Percentiles rank a stretch among this genome's conserved stretches.
phyloP scores from a whole-genome alignment of 768 basidiomycete species.

The Lentinula guzmanii region DNA sequence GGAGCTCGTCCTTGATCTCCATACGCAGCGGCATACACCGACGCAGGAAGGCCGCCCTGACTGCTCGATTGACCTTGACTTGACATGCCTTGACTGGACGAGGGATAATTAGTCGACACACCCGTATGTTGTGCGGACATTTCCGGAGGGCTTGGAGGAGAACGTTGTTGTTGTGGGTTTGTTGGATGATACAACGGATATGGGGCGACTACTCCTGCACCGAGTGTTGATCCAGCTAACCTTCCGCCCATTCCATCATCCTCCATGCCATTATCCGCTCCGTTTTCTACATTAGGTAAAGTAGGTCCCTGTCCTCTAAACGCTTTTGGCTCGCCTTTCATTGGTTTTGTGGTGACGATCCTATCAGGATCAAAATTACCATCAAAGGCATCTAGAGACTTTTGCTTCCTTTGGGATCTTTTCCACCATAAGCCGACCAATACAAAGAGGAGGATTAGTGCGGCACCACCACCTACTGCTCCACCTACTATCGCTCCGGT shows the following conservation, averaged over 20 bases:
- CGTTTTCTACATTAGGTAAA: neutral
- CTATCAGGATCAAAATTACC: slow-evolving; percentile 4
- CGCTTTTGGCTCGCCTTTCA: neutral
- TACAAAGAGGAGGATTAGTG: neutral
- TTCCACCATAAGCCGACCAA: neutral
- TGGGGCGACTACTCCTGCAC: slow-evolving; percentile 1
- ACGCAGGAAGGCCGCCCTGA: neutral
- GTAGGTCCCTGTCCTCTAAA: neutral
- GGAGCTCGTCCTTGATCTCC: neutral
- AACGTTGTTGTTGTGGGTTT: neutral
- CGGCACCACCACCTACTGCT: neutral
- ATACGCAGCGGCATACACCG: slow-evolving; percentile 1
- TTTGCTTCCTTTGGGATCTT: neutral
- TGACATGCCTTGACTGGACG: neutral
- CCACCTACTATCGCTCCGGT: slow-evolving; percentile 1
- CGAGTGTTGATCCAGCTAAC: neutral
- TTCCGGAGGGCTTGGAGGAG: neutral
- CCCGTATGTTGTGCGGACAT: neutral
- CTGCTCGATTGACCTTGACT: neutral
- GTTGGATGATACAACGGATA: slow-evolving; percentile 4
- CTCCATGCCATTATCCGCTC: neutral
- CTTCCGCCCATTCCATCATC: slow-evolving; percentile 4
- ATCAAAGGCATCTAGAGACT: neutral
- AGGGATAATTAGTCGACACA: neutral
- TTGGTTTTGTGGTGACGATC: neutral